phyloP scores from a whole-genome alignment of 2,329 filamentous ascomycete genomes.

The Penicillium freii region DNA sequence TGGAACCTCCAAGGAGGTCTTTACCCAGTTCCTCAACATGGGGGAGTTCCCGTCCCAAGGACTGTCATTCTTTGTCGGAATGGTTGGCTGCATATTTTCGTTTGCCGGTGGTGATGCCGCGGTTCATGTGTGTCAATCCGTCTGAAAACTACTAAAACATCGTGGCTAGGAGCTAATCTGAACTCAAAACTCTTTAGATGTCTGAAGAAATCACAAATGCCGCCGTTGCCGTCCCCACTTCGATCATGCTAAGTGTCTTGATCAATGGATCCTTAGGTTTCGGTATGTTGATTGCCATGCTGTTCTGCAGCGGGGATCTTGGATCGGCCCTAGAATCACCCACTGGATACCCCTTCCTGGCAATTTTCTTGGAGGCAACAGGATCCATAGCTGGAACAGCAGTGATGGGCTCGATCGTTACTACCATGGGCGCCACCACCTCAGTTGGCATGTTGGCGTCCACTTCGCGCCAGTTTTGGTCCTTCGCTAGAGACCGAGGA shows the following conservation, averaged over 20 bases:
- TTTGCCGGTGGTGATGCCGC: conserved; percentile 41
- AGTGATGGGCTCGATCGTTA: conserved; percentile 28
- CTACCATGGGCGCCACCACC: conserved; percentile 31
- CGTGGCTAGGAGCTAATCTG: not conserved
- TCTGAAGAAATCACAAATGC: conserved; percentile 44
- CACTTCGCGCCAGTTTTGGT: conserved; percentile 43
- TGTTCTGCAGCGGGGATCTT: conserved; percentile 40
- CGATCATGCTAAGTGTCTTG: conserved; percentile 37
- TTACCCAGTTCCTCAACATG: conserved; percentile 49
- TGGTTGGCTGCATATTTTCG: conserved; percentile 36
- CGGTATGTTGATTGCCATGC: conserved; percentile 38
- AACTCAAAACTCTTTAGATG: conserved; percentile 20
- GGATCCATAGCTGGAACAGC: conserved; percentile 27
- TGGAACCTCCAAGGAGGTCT: conserved; percentile 44
- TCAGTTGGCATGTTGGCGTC: conserved; percentile 42
- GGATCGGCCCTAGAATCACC: conserved; percentile 24
- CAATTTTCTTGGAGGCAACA: conserved; percentile 34
- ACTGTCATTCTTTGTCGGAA: conserved; percentile 43
- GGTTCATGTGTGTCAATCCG: conserved; percentile 34
- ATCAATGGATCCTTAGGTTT: conserved; percentile 41
- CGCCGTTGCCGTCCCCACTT: conserved; percentile 34
- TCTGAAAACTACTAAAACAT: not conserved
- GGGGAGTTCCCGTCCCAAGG: conserved; percentile 45
- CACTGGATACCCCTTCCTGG: conserved; percentile 39
- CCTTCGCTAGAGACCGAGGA: conserved; percentile 28